Evolutionary conservation across 164 flowering plant species (phyloP).

Genomic region (Berberis thunbergii): DNA sequence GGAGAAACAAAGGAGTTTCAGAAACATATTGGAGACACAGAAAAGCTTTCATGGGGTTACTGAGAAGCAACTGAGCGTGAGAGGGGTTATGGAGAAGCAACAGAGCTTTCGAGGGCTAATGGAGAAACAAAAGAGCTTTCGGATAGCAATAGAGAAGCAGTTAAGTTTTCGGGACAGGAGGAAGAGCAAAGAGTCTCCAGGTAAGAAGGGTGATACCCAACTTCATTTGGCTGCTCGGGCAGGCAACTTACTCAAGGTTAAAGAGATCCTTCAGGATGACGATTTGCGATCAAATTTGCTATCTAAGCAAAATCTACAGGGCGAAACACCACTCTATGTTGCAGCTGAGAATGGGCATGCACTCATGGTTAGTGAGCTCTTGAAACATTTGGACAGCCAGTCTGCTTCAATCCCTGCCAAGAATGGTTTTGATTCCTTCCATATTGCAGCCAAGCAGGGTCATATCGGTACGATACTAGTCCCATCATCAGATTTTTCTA

Average conservation of each 20-base stretch:
- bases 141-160: conserved; percentile 39
- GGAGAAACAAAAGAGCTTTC: conserved; percentile 42
- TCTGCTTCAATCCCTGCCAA: conserved; percentile 55
- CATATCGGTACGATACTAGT: conserved; percentile 49
- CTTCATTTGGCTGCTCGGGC: conserved; percentile 75
- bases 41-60: conserved; percentile 10
- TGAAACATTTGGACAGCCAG: conserved; percentile 57
- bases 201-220: conserved; percentile 69
- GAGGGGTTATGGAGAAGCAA: conserved; percentile 28
- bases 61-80: background rate
- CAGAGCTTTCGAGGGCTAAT: conserved; percentile 30
- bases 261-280: conserved; percentile 34
- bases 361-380: conserved; percentile 44
- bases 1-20: too few relatives aligned
- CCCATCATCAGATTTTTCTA: background rate
- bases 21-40: conserved; percentile 14
- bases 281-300: conserved; percentile 17
- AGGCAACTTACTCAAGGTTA: conserved; percentile 52
- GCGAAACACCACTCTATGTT: conserved; percentile 73
- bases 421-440: conserved; percentile 79
- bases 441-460: conserved; percentile 88
- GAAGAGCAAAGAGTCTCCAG: conserved; percentile 66
- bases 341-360: conserved; percentile 87
- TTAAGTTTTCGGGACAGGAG: conserved; percentile 48
- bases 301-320: conserved; percentile 52